Percentiles rank a stretch among this genome's conserved stretches.
phyloP scores from a whole-genome alignment of 352 stramenopile genomes.

The Globisporangium orthogonon region DNA sequence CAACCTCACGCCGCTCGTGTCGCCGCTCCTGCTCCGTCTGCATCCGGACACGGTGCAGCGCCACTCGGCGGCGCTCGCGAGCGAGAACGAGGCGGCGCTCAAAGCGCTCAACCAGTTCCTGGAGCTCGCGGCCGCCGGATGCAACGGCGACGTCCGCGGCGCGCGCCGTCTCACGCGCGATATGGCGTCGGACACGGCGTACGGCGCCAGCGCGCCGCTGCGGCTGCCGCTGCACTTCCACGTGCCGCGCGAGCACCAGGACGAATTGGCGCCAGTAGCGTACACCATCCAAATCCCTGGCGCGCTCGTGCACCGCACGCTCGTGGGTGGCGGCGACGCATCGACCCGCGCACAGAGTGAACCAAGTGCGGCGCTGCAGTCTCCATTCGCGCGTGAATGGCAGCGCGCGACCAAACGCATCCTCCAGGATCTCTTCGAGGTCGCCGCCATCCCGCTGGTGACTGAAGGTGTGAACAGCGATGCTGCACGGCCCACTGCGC shows the following conservation, averaged over 20 bases:
- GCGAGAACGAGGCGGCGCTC: constrained; percentile 61
- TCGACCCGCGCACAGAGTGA: constrained; percentile 13
- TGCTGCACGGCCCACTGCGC: constrained; percentile 22
- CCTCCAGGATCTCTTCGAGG: constrained; percentile 50
- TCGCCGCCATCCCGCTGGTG: constrained; percentile 45
- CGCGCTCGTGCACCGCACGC: constrained; percentile 44
- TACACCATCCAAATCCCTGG: constrained; percentile 51
- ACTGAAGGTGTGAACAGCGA: constrained; percentile 4
- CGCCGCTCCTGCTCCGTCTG: constrained; percentile 59
- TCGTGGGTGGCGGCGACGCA: constrained; percentile 28
- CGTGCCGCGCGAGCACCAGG: constrained; percentile 17
- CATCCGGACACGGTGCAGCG: constrained; percentile 64
- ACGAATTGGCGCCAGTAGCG: constrained; percentile 10
- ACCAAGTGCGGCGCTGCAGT: constrained; percentile 24
- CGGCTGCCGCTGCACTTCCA: constrained; percentile 56
- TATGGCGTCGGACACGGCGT: constrained; percentile 14
- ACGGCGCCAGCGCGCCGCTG: constrained; percentile 23
- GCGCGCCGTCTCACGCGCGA: constrained; percentile 46
- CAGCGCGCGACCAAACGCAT: constrained; percentile 56
- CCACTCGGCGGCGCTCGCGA: constrained; percentile 30
- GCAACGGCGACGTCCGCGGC: constrained; percentile 61
- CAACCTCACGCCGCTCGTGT: constrained; percentile 60
- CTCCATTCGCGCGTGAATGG: constrained; percentile 60
- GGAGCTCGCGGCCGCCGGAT: constrained; percentile 49
- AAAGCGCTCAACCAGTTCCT: constrained; percentile 80